Base-by-base conservation (phyloP, 768 basidiomycete species). In the Suillus bovinus region DNA sequence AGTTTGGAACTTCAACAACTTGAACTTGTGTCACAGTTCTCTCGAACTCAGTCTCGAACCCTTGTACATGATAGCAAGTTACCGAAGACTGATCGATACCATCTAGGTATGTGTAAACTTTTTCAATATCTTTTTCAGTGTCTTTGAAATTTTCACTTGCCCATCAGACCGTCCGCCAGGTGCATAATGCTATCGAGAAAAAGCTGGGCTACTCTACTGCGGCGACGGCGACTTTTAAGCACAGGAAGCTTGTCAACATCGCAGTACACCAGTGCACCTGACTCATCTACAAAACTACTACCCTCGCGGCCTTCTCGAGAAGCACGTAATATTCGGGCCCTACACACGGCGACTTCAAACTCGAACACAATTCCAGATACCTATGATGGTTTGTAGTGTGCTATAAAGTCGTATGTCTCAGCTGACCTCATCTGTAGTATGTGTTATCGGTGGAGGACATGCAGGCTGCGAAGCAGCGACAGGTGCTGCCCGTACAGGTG, bases 391-490 rank as follows among this genome's bases (percentile, higher is more conserved):
- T 60, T 53, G 65, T 46, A 53, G 33, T 13, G n/a, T 10, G 20
- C 55, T 10, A 22, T 31, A 52, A 44, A n/a, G 62, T 33, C 64
- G 9, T n/a, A 61, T 5, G 62, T 5, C 41, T 33, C 60, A 77
- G 79, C 72, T 84, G 9, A 82, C 80, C 65, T 77, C 76, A 55
- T 81, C 72, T 20, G 65, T 24, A 85, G 92, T 94, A 0, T 93
- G 93, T 68, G 82, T 96, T 34, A 92, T 96, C 67, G 94, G 94
- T 31, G 94, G 90, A 4, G 94, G 94, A 4, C 94, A 96, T 78
- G 94, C 94, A 34, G 94, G 94, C 1, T 94, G 92, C 68, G 94
- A 96, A 72, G 94, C 94, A 1, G 94, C 94, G 0, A 85, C 93
- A 6, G 94, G 89, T 3, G 83, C 94, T 17, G 93, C 94, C 1